phyloP scores from a whole-genome alignment of 345 rosid genomes.

The Citrus mangshanensis region DNA sequence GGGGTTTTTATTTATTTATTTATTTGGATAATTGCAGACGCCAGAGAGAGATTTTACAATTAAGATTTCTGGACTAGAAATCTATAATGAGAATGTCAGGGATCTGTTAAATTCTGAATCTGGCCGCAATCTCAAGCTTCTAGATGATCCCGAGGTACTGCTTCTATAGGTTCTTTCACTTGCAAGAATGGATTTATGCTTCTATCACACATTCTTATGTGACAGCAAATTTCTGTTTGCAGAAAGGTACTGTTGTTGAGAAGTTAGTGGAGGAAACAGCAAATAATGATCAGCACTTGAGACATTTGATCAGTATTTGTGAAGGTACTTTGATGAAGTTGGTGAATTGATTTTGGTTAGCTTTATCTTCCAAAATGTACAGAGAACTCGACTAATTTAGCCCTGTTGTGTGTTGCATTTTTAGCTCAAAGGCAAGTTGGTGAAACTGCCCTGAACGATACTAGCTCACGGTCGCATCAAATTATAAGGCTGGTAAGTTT shows the following conservation, averaged over 20 bases:
- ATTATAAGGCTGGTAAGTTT: slow-evolving; percentile 85
- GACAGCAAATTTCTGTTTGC: slow-evolving; percentile 20
- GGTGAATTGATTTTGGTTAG: not conserved
- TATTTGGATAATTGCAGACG: slow-evolving; percentile 47
- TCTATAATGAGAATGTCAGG: slow-evolving; percentile 91
- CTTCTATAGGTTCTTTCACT: not conserved
- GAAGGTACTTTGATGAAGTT: slow-evolving; percentile 58
- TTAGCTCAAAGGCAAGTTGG: slow-evolving; percentile 99
- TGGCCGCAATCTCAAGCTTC: slow-evolving; percentile 90
- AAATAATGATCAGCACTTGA: slow-evolving; percentile 66
- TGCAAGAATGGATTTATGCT: not conserved
- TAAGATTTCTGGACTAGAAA: slow-evolving; percentile 94
- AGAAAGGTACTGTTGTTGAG: slow-evolving; percentile 99
- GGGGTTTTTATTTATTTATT: slow-evolving; percentile 9
- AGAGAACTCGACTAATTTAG: slow-evolving; percentile 17
- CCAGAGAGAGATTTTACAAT: slow-evolving; percentile 95
- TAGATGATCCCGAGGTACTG: slow-evolving; percentile 97
- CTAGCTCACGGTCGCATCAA: slow-evolving; percentile 97
- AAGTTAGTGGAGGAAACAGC: slow-evolving; percentile 93
- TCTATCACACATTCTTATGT: slow-evolving; percentile 4
- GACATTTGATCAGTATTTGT: slow-evolving; percentile 82
- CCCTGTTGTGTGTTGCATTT: slow-evolving; percentile 5
- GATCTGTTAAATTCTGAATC: slow-evolving; percentile 92
- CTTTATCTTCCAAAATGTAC: not conserved
- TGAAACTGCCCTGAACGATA: slow-evolving; percentile 95